Evolutionary conservation across 2,329 filamentous ascomycete genomes (phyloP).

Genomic region (Trichoderma endophyticum): DNA sequence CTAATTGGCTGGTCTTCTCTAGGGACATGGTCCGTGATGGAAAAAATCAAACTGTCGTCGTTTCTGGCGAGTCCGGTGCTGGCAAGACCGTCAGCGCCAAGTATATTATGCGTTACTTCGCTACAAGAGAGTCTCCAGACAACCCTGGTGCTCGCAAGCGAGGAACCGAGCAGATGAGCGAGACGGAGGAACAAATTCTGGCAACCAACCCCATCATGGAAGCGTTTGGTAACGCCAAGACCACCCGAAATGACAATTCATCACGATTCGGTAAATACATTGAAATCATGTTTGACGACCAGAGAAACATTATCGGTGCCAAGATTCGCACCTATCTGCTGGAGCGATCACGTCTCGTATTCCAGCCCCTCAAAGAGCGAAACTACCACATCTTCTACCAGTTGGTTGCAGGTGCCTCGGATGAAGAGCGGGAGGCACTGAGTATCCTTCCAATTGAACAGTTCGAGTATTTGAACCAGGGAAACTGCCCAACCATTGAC

Average conservation of each 20-base stretch:
- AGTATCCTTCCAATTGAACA: conserved; percentile 79
- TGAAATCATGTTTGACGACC: conserved; percentile 97
- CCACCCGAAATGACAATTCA: conserved; percentile 98
- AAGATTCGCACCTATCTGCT: conserved; percentile 95
- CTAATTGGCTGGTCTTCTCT: conserved; percentile 35
- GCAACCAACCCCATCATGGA: conserved; percentile 99
- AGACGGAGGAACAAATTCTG: conserved; percentile 97
- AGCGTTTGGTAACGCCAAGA: conserved; percentile 98
- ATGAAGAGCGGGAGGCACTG: conserved; percentile 76
- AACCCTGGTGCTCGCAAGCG: conserved; percentile 76
- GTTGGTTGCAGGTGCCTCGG: conserved; percentile 85
- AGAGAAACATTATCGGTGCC: conserved; percentile 94
- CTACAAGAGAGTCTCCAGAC: conserved; percentile 90
- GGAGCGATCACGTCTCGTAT: conserved; percentile 92
- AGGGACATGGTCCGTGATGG: conserved; percentile 95
- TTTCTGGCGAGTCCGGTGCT: conserved; percentile 98
- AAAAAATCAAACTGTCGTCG: conserved; percentile 97
- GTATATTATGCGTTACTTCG: conserved; percentile 99
- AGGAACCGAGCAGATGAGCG: conserved; percentile 81
- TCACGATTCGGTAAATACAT: conserved; percentile 99
- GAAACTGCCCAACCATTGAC: conserved; percentile 84
- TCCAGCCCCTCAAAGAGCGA: conserved; percentile 93
- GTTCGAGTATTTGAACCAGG: conserved; percentile 95
- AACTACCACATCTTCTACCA: conserved; percentile 99
- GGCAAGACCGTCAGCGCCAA: conserved; percentile 99